These are phyloP conservation scores for Ramularia collo-cygni DNA, from an alignment of 2,329 filamentous ascomycete genomes.

Conservation along the genomic window DNA sequence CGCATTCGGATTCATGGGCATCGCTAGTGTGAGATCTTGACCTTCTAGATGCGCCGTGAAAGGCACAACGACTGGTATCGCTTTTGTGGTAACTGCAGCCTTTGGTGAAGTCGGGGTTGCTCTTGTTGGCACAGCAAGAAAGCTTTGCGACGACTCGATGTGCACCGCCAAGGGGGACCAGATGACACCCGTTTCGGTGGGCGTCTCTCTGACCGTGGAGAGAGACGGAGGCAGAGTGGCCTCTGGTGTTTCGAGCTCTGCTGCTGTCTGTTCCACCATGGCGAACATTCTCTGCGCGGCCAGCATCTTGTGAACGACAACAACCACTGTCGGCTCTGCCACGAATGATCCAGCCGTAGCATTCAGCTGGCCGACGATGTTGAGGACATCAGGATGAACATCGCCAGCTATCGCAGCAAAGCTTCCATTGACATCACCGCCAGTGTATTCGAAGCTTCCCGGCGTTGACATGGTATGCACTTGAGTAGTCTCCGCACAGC, in stretches of 20 bases:
- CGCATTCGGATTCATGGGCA: conserved; percentile 11
- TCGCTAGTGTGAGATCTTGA: conserved; percentile 15
- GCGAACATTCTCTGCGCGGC: conserved; percentile 18
- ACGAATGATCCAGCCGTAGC: conserved; percentile 31
- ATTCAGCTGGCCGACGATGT: conserved; percentile 17
- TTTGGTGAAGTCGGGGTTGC: not conserved
- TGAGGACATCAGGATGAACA: conserved; percentile 30
- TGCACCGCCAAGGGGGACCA: conserved; percentile 19
- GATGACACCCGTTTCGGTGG: conserved; percentile 13
- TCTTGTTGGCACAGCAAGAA: conserved; percentile 17
- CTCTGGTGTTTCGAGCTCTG: conserved; percentile 17
- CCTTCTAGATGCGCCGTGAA: conserved; percentile 18
- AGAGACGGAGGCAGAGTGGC: conserved; percentile 21
- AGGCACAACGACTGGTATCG: conserved; percentile 4
- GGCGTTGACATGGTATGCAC: conserved; percentile 31
- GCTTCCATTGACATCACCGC: conserved; percentile 28
- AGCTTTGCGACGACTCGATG: conserved; percentile 19
- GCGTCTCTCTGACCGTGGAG: conserved; percentile 9
- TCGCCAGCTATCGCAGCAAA: conserved; percentile 27
- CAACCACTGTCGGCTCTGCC: conserved; percentile 37
- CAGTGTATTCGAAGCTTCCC: conserved; percentile 33
- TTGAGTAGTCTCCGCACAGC: conserved; percentile 28
- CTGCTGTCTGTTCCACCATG: conserved; percentile 4
- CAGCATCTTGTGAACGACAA: conserved; percentile 37
- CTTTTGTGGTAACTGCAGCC: not conserved